These are phyloP conservation scores for Lophium mytilinum DNA, from an alignment of 495 filamentous ascomycete genomes.

Conservation along the genomic window DNA sequence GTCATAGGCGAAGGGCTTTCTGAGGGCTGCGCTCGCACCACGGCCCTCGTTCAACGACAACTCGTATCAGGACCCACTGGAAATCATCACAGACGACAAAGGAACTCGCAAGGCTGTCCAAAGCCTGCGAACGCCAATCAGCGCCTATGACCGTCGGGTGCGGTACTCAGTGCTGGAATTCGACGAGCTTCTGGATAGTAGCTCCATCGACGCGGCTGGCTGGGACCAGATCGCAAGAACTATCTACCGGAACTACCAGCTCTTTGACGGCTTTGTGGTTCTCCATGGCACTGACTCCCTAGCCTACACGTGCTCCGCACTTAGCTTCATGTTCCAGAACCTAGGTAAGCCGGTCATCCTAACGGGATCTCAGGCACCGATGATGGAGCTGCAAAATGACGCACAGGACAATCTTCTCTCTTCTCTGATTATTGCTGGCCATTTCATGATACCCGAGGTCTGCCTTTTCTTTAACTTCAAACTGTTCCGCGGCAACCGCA, in stretches of 20 bases:
- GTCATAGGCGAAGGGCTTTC: constrained; percentile 55
- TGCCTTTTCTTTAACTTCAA: constrained; percentile 92
- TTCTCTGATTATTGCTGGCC: constrained; percentile 86
- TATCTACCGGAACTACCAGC: constrained; percentile 68
- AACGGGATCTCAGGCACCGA: constrained; percentile 86
- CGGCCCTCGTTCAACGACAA: constrained; percentile 86
- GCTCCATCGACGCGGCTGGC: constrained; percentile 80
- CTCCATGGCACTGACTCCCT: constrained; percentile 95
- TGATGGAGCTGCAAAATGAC: constrained; percentile 87
- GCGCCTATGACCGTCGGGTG: constrained; percentile 71
- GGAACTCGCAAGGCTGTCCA: constrained; percentile 39
- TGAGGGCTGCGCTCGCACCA: constrained; percentile 73
- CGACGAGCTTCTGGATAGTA: constrained; percentile 77
- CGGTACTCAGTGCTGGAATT: constrained; percentile 87
- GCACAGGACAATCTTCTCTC: constrained; percentile 94
- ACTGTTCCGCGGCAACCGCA: constrained; percentile 84
- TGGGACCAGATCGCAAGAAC: constrained; percentile 78
- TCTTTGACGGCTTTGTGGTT: constrained; percentile 91
- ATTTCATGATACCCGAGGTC: constrained; percentile 94
- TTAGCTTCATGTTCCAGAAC: constrained; percentile 91
- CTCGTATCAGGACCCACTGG: constrained; percentile 48
- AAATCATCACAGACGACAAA: constrained; percentile 44
- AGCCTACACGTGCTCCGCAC: constrained; percentile 82
- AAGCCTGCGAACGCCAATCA: constrained; percentile 72
- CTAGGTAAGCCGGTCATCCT: constrained; percentile 88